These are phyloP conservation scores for Thymus quinquecostatus DNA, from an alignment of 257 asterid species.

Conservation along the genomic window DNA sequence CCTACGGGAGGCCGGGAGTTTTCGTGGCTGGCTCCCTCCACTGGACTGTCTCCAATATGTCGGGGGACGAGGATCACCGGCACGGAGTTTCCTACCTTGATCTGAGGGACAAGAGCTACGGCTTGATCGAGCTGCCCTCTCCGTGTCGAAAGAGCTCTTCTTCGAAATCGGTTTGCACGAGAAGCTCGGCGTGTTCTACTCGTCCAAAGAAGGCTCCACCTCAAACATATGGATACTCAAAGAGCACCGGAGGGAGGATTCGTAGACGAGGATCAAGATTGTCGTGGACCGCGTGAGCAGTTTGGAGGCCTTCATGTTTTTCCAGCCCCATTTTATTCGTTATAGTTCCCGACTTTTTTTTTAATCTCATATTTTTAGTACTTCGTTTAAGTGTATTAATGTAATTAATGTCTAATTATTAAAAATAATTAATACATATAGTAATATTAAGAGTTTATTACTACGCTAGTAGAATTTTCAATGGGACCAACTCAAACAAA, in stretches of 20 bases:
- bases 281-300: not conserved
- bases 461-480: too few species aligned
- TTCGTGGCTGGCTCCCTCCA: not conserved
- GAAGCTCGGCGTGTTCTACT: not conserved
- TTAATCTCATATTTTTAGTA: too few species aligned
- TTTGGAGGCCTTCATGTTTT: not conserved
- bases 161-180: slow-evolving; percentile 8
- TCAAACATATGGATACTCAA: slow-evolving; percentile 25
- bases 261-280: slow-evolving; percentile 27
- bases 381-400: too few species aligned
- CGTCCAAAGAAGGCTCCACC: not conserved
- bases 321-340: slow-evolving; percentile 3
- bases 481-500: too few species aligned
- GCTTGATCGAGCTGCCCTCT: not conserved
- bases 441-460: too few species aligned
- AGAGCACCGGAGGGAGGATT: slow-evolving; percentile 3
- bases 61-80: not conserved
- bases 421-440: too few species aligned
- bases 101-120: not conserved
- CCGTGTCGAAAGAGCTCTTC: not conserved
- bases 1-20: not conserved
- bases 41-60: not conserved
- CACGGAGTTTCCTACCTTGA: not conserved
- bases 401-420: too few species aligned
- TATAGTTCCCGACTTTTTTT: too few species aligned